phyloP scores from a whole-genome alignment of 768 basidiomycete species.

The Russula sp. region DNA sequence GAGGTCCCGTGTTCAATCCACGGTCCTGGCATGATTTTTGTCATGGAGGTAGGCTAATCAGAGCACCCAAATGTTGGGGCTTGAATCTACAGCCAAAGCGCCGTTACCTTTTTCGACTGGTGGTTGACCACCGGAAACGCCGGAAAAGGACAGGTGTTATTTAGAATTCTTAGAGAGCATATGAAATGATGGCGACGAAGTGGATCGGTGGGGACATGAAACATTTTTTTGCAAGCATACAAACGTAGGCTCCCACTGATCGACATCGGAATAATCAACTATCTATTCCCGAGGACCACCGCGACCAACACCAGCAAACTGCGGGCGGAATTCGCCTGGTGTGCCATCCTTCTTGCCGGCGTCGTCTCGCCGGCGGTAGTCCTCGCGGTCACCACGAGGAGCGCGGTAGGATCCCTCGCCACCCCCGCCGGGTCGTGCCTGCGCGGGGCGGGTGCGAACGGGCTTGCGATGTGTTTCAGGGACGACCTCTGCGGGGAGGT shows the following conservation, averaged over 20 bases:
- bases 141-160: not conserved
- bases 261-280: not conserved
- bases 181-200: not conserved
- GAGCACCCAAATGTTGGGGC: too few relatives aligned
- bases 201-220: not conserved
- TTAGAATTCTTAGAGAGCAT: not conserved
- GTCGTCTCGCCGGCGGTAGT: slow-evolving; percentile 45
- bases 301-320: slow-evolving; percentile 84
- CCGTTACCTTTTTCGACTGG: too few relatives aligned
- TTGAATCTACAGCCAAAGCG: not conserved
- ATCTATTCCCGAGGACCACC: slow-evolving; percentile 68
- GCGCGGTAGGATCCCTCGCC: slow-evolving; percentile 82
- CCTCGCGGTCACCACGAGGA: slow-evolving; percentile 84
- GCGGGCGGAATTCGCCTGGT: slow-evolving; percentile 83
- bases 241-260: not conserved
- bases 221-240: not conserved
- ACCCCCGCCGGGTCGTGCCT: slow-evolving; percentile 54
- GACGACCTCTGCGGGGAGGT: slow-evolving; percentile 93
- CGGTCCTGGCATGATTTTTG: slow-evolving; percentile 56
- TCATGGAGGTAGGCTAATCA: not conserved
- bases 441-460: slow-evolving; percentile 78
- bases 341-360: slow-evolving; percentile 86
- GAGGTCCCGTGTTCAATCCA: slow-evolving; percentile 79
- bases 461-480: slow-evolving; percentile 98
- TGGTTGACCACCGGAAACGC: not conserved